These are phyloP conservation scores for Volvariella volvacea DNA, from an alignment of 1,284 basidiomycete species.

Conservation along the genomic window DNA sequence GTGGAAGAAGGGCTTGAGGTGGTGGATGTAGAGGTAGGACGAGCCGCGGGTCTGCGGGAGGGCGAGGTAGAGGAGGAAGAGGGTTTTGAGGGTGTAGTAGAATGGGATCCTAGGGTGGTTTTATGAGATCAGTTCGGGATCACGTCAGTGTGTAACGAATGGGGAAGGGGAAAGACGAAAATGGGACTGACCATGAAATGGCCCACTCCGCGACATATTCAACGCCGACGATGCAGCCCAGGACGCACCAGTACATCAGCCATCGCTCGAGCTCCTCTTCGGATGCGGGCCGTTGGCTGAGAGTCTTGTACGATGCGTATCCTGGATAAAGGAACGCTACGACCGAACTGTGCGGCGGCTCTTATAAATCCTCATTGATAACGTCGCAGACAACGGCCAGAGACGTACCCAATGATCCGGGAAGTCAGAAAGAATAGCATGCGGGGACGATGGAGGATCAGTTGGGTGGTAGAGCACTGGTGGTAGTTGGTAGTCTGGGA, in stretches of 20 bases:
- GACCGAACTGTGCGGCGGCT: constrained; percentile 49
- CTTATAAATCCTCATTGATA: no score
- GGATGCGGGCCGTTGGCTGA: constrained; percentile 72
- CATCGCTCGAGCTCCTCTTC: constrained; percentile 78
- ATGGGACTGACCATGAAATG: constrained; percentile 61
- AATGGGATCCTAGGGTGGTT: constrained; percentile 77
- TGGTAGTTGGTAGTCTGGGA: no score
- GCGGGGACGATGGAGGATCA: no score
- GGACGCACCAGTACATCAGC: constrained; percentile 88
- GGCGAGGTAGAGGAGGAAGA: constrained; percentile 83
- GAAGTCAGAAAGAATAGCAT: constrained; percentile 52
- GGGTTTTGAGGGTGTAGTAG: constrained; percentile 78
- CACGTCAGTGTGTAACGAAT: constrained; percentile 5
- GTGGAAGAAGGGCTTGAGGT: constrained; percentile 76
- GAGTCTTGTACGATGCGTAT: constrained; percentile 82
- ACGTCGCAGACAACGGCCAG: no score
- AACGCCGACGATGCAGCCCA: constrained; percentile 67
- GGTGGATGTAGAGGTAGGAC: constrained; percentile 69
- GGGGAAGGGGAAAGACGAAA: constrained; percentile 3
- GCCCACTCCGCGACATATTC: constrained; percentile 80
- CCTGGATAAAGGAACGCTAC: constrained; percentile 76
- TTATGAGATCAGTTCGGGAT: neutral
- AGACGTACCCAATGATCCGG: constrained; percentile 30
- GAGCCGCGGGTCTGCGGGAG: constrained; percentile 87
- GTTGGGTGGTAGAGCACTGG: no score